Evolutionary conservation across 345 rosid genomes (phyloP).

Genomic region (Fremontodendron californicum): DNA sequence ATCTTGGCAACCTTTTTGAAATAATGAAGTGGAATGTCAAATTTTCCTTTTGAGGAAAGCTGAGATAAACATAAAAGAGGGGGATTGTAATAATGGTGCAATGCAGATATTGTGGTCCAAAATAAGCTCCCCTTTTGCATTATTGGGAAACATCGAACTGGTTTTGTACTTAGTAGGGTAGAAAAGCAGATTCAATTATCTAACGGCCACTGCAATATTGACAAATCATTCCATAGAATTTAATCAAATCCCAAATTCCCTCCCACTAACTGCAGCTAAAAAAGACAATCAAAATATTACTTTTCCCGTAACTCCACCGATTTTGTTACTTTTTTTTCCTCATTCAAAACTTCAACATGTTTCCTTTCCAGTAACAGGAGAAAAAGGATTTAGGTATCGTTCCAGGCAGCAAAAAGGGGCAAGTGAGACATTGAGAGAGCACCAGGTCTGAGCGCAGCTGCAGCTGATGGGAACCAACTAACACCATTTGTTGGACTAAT

Average conservation of each 20-base stretch:
- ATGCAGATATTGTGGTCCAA: conserved; percentile 30
- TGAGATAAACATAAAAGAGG: neutral
- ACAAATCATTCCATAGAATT: conserved; percentile 23
- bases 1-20: conserved; percentile 17
- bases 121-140: conserved; percentile 24
- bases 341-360: conserved; percentile 20
- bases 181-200: conserved; percentile 26
- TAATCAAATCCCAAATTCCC: conserved; percentile 24
- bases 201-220: too few relatives aligned
- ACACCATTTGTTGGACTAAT: conserved; percentile 29
- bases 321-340: neutral
- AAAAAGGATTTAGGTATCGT: conserved; percentile 36
- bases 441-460: conserved; percentile 35
- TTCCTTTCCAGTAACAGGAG: neutral
- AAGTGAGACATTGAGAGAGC: conserved; percentile 51
- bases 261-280: conserved; percentile 9
- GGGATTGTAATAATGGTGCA: conserved; percentile 42
- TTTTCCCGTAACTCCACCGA: conserved; percentile 7
- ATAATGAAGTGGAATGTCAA: conserved; percentile 22
- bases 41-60: conserved; percentile 29
- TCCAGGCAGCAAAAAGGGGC: conserved; percentile 74
- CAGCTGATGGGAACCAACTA: conserved; percentile 51
- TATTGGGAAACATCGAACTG: conserved; percentile 37
- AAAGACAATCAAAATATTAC: conserved; percentile 22
- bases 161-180: conserved; percentile 33